Conservation (phyloP, 2,329 filamentous ascomycete genomes). For the Lachnellula willkommii region DNA sequence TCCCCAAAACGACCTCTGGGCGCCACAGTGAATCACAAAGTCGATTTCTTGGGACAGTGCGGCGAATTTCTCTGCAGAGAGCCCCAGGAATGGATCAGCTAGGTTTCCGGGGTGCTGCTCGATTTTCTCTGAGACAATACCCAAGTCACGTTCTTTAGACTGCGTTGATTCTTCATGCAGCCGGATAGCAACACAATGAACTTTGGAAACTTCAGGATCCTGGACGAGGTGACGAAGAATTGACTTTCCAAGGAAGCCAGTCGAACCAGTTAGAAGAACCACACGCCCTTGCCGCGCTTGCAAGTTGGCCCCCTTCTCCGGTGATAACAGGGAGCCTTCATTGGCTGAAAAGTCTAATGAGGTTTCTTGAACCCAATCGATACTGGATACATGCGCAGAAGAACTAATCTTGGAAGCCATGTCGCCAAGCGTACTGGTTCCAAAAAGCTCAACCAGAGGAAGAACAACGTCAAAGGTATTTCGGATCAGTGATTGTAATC, state of each 20-base stretch:
- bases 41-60: not conserved
- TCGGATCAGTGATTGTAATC: conserved; percentile 6
- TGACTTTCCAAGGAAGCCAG: conserved; percentile 36
- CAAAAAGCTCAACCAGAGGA: conserved; percentile 35
- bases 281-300: not conserved
- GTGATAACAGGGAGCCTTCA: not conserved
- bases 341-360: not conserved
- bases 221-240: conserved; percentile 35
- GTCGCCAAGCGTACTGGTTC: conserved; percentile 32
- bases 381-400: not conserved
- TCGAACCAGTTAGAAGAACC: conserved; percentile 35
- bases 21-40: not conserved
- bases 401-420: conserved; percentile 28
- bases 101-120: not conserved
- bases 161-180: too few species aligned
- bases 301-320: not conserved
- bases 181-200: conserved; percentile 41
- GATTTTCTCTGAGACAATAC: not conserved
- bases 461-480: conserved; percentile 16
- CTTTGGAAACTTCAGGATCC: conserved; percentile 25
- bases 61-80: not conserved
- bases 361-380: conserved; percentile 14
- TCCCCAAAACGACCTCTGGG: not conserved
- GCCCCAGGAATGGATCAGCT: not conserved
- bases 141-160: not conserved